A percentile compares a stretch with the other conserved stretches of the same genome.
Conservation (phyloP, 176 grass and related monocot species). For the Leersia perrieri region DNA sequence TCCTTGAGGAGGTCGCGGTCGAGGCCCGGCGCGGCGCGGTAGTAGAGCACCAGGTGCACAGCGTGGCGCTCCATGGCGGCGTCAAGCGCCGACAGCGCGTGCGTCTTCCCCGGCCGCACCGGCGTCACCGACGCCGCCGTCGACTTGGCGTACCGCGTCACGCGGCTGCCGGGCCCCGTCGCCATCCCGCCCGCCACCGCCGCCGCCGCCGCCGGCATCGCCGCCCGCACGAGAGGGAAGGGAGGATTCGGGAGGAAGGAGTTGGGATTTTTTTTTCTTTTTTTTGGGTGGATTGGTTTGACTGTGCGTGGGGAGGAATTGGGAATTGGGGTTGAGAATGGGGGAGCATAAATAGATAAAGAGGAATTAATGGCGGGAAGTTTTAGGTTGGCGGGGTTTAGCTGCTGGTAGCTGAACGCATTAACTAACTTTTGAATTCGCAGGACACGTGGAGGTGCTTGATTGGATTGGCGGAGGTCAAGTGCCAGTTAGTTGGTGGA, state of each 20-base stretch:
- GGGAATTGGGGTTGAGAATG: not conserved
- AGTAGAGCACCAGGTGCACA: constrained; percentile 64
- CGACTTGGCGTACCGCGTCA: constrained; percentile 67
- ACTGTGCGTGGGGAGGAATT: not conserved
- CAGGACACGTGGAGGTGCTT: not conserved
- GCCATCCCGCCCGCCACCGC: constrained; percentile 16
- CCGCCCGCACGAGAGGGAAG: not conserved
- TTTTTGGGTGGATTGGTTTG: not conserved
- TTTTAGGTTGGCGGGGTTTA: constrained; percentile 38
- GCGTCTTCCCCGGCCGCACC: constrained; percentile 67
- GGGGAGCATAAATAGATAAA: constrained; percentile 2
- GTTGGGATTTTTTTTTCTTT: too few species aligned
- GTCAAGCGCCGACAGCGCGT: constrained; percentile 59
- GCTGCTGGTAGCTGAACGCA: constrained; percentile 45
- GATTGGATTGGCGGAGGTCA: not conserved
- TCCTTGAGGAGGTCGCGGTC: constrained; percentile 58
- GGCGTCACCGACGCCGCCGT: constrained; percentile 61
- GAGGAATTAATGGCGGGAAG: constrained; percentile 25
- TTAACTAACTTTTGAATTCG: constrained; percentile 28
- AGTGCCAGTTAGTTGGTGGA: not conserved
- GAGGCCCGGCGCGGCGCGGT: constrained; percentile 42
- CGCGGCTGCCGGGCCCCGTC: constrained; percentile 42
- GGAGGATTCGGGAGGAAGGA: not conserved
- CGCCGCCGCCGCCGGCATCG: constrained; percentile 25
- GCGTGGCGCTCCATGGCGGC: constrained; percentile 63